These are phyloP conservation scores for Dovyalis caffra DNA, from an alignment of 345 rosid genomes.

Conservation along the genomic window DNA sequence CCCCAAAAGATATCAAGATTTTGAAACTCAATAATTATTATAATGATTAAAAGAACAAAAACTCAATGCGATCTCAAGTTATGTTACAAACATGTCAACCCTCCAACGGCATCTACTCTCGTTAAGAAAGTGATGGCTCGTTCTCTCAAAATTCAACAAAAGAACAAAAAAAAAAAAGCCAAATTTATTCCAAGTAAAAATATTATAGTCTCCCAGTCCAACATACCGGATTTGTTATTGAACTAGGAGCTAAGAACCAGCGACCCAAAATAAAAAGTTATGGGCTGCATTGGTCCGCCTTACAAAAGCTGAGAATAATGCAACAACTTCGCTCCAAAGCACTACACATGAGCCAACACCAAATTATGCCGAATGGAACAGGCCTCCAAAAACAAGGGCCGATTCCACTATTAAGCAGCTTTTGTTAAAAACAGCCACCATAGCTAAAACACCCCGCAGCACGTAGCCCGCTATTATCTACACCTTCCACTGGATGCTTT, in stretches of 20 bases:
- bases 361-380: conserved; percentile 17
- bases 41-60: too few relatives aligned
- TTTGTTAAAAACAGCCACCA: conserved; percentile 45
- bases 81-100: not conserved
- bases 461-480: conserved; percentile 25
- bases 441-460: conserved; percentile 13
- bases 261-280: conserved; percentile 39
- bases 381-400: conserved; percentile 45
- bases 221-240: not conserved
- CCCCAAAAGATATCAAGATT: too few relatives aligned
- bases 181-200: not conserved
- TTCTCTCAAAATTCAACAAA: not conserved
- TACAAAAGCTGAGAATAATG: not conserved
- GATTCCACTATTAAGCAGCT: conserved; percentile 43
- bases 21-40: too few relatives aligned
- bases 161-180: not conserved
- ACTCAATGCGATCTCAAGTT: too few relatives aligned
- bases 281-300: conserved; percentile 27
- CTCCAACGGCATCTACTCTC: not conserved
- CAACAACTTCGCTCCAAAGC: not conserved
- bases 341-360: not conserved
- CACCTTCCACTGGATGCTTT: conserved; percentile 26
- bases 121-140: not conserved
- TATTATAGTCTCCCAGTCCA: not conserved
- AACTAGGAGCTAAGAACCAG: not conserved